Evolutionary conservation across 2,329 filamentous ascomycete genomes (phyloP).

Genomic region (Orbilia blumenaviensis): DNA sequence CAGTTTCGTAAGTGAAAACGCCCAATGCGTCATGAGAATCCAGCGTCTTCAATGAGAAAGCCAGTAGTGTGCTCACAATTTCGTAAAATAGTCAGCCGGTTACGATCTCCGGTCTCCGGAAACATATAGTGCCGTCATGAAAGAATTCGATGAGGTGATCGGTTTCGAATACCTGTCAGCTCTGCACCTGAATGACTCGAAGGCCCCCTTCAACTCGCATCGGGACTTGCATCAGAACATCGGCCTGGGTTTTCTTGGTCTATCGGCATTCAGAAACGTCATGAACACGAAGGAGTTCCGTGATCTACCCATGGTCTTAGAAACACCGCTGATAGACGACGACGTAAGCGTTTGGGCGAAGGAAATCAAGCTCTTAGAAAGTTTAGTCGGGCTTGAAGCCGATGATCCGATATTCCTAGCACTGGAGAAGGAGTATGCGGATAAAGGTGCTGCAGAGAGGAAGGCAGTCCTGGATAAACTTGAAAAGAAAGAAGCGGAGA

Average conservation of each 20-base stretch:
- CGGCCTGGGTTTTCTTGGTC: constrained; percentile 89
- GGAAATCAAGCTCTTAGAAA: constrained; percentile 94
- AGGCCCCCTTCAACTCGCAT: constrained; percentile 81
- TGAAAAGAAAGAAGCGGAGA: constrained; percentile 67
- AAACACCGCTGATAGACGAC: constrained; percentile 87
- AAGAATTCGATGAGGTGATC: constrained; percentile 78
- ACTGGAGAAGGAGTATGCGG: constrained; percentile 73
- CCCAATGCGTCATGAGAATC: background rate
- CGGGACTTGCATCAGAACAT: constrained; percentile 96
- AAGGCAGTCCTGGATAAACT: constrained; percentile 80
- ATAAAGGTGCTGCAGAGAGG: constrained; percentile 75
- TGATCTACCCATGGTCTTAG: constrained; percentile 86
- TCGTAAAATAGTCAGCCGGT: constrained; percentile 69
- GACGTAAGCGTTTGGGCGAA: constrained; percentile 81
- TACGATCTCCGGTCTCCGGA: constrained; percentile 84
- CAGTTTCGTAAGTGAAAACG: constrained; percentile 71
- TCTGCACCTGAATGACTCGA: constrained; percentile 93
- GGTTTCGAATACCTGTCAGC: constrained; percentile 83
- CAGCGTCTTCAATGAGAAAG: background rate
- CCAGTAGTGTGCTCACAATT: background rate
- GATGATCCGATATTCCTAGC: constrained; percentile 71
- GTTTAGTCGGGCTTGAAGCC: constrained; percentile 82
- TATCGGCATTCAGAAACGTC: constrained; percentile 88
- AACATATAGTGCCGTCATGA: constrained; percentile 76
- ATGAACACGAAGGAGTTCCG: constrained; percentile 83